phyloP scores from a whole-genome alignment of 805 yeast species.

The Candida jianshihensis region DNA sequence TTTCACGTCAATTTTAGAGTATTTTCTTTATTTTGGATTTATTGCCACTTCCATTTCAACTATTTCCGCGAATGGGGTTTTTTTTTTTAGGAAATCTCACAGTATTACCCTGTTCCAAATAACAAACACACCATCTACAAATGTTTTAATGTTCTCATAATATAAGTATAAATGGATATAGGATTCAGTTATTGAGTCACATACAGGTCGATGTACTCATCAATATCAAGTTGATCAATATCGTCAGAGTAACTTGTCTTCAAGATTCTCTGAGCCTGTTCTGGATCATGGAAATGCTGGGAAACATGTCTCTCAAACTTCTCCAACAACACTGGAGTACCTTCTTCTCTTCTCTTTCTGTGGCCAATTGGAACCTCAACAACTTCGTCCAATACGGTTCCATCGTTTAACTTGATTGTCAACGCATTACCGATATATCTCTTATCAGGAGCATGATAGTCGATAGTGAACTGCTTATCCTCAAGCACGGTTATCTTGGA shows the following conservation, averaged over 20 bases:
- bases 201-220: constrained; percentile 40
- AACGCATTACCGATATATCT: constrained; percentile 53
- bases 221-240: constrained; percentile 37
- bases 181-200: too few relatives aligned
- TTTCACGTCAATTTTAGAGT: neutral
- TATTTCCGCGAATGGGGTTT: too few relatives aligned
- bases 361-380: constrained; percentile 56
- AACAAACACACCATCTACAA: too few relatives aligned
- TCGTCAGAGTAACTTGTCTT: constrained; percentile 25
- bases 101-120: too few relatives aligned
- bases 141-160: too few relatives aligned
- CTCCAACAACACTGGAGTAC: constrained; percentile 43
- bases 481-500: constrained; percentile 48
- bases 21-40: neutral
- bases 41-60: neutral
- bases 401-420: constrained; percentile 44
- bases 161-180: too few relatives aligned
- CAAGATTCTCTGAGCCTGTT: constrained; percentile 33
- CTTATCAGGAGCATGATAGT: constrained; percentile 50
- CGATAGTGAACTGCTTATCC: constrained; percentile 40
- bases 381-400: constrained; percentile 44
- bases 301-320: constrained; percentile 46
- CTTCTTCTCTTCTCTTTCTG: constrained; percentile 51
- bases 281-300: constrained; percentile 33
- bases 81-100: too few relatives aligned